Base-by-base conservation (phyloP, 1,284 basidiomycete species). In the Testicularia cyperi region DNA sequence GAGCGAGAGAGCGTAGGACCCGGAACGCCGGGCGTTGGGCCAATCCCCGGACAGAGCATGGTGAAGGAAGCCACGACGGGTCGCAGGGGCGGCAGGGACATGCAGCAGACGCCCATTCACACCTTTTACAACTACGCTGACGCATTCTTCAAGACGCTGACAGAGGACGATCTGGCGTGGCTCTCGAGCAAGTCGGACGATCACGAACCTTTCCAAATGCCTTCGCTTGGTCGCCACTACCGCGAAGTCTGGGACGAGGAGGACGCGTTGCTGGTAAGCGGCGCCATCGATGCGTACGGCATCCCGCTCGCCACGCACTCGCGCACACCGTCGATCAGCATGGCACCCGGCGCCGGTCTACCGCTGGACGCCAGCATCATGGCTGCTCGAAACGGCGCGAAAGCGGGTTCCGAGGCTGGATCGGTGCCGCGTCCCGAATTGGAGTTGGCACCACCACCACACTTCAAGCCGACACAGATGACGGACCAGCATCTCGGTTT, bases 241-340 rank as follows among this genome's bases (percentile, higher is more conserved):
- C 81, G 84, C 20, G 87, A 92, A 41, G 80, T 65, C 2, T 96
- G 92, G 92, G 90, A 91, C 56, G 90, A 94, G 60, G 86, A 91
- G 73, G 92, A 96, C 75, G 81, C 81, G 6, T 27, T 60, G 40
- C 9, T 56, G 1, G 81, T 82, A 3, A 65, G 41, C 28, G 55
- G 55, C 6, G 37, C 55, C 6, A 41, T 58, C 12, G 61, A 64
- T 32, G 44, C 39, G 15, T 64, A 47, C 18, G 55, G 55, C 12
- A 54, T 45, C n/a, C 44, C 61, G 5, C 27, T 60, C 14, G 36
- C 34, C 8, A 20, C 21, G 22, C 27, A 37, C 6, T 49, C 45
- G 20, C 44, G 57, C 24, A 47, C 46, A 23, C 47, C 56, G 1
- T 53, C 64, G 21, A 38, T 53, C 43, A 55, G 49, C 29, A 26